Evolutionary conservation across 495 filamentous ascomycete species (phyloP), one percentile per base, ranked within the genome.

Genomic region (Hypoxylon cercidicola): DNA sequence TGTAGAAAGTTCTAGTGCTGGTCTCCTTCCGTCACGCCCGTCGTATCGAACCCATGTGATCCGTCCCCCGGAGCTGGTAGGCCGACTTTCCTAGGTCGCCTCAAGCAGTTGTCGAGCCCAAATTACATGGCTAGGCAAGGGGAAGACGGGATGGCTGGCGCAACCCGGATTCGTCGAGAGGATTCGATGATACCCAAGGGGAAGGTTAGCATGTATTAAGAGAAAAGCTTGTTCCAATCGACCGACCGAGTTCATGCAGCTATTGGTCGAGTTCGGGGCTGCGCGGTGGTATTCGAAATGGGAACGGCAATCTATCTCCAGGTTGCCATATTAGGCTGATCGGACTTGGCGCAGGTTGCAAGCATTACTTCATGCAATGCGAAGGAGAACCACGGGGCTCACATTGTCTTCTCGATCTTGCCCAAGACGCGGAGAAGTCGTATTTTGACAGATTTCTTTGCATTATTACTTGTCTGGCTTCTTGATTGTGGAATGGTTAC

Each of bases 71-170:
- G 62, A 60, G 49, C 30, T 59, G 28, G 23, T 28, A 55, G 62
- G 35, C 62, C 62, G 62, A 51, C 30, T 60, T 65, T 23, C 62
- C 62, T 65, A 65, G 62, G 49, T 40, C 19, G 55, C 55, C 50
- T 44, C 28, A 35, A 55, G 35, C 15, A 45, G 37, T 43, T 45
- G 55, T 44, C 50, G 49, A 43, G 15, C 9, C 16, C 49, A 3
- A 32, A 32, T 44, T 18, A 6, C 11, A 10, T 23, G 35, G 56
- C 12, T 60, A 12, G n/a, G 21, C 6, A 2, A 15, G 39, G 49
- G 49, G 40, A 1, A 51, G 12, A 25, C 12, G 16, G 40, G 30
- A 54, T 13, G 13, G 7, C 35, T 12, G 45, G 19, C n/a, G 13
- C 15, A 43, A 51, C 55, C 55, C 11, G 48, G 57, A 16, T 46